Evolutionary conservation across 768 basidiomycete genomes (phyloP).

Genomic region (Fistulinella prunicolor): DNA sequence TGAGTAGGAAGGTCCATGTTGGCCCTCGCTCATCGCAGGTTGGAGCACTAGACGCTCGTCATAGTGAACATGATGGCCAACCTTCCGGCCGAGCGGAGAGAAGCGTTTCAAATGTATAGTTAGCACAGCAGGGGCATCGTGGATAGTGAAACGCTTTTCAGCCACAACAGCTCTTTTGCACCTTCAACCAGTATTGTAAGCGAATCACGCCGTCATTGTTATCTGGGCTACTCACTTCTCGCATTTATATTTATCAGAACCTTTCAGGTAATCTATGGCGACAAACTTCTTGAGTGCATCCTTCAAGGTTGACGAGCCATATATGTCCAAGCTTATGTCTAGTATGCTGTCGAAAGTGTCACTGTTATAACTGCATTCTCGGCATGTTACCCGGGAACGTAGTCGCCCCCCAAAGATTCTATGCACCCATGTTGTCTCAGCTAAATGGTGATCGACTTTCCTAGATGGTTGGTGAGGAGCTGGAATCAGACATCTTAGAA

Average conservation of each 20-base stretch:
- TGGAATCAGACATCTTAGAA: background rate
- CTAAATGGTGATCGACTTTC: slow-evolving; percentile 66
- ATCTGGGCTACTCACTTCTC: slow-evolving; percentile 73
- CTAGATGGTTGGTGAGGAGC: slow-evolving; percentile 36
- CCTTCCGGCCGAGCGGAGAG: slow-evolving; percentile 85
- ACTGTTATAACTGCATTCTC: slow-evolving; percentile 77
- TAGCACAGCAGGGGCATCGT: slow-evolving; percentile 82
- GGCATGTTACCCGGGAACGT: slow-evolving; percentile 88
- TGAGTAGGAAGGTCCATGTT: slow-evolving; percentile 75
- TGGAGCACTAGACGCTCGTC: slow-evolving; percentile 69
- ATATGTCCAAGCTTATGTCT: slow-evolving; percentile 90
- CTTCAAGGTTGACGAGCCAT: slow-evolving; percentile 55
- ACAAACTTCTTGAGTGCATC: slow-evolving; percentile 80
- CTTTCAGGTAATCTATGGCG: slow-evolving; percentile 77
- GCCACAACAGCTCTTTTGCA: slow-evolving; percentile 92
- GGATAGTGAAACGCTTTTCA: slow-evolving; percentile 84
- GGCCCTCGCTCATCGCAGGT: slow-evolving; percentile 79
- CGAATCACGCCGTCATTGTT: background rate
- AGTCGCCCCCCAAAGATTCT: slow-evolving; percentile 90
- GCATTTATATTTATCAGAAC: slow-evolving; percentile 96
- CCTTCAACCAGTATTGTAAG: slow-evolving; percentile 40
- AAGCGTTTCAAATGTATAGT: slow-evolving; percentile 97
- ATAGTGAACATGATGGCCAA: slow-evolving; percentile 74
- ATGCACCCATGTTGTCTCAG: slow-evolving; percentile 92
- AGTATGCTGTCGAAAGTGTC: slow-evolving; percentile 96